Evolutionary conservation across 176 grass and related monocot species (phyloP).

Genomic region (Eragrostis nindensis): DNA sequence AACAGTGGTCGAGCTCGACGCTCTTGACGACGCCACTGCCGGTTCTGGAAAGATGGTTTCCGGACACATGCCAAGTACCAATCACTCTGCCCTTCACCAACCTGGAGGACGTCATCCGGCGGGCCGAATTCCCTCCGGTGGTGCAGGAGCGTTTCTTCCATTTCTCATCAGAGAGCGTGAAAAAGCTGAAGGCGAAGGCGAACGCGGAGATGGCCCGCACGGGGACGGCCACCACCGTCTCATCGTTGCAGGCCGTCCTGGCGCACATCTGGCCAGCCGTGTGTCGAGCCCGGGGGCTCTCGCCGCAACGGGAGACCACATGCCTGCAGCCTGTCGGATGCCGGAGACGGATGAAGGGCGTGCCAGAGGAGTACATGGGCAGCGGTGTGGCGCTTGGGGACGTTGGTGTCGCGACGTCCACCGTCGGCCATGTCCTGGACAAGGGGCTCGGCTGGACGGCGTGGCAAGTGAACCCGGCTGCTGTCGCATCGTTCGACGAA

Average conservation of each 20-base stretch:
- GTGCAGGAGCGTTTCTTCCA: conserved; percentile 38
- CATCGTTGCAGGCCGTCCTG: conserved; percentile 43
- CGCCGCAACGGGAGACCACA: neutral
- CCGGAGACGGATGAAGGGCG: conserved; percentile 7
- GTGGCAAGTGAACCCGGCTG: conserved; percentile 13
- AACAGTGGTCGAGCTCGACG: neutral
- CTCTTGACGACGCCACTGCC: neutral
- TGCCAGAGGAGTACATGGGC: conserved; percentile 33
- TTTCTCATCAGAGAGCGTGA: conserved; percentile 19
- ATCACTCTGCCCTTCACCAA: conserved; percentile 21
- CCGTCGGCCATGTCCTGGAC: conserved; percentile 5
- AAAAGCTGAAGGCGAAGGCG: conserved; percentile 35
- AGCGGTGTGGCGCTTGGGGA: conserved; percentile 9
- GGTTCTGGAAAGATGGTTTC: conserved; percentile 27
- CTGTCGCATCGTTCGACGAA: conserved; percentile 20
- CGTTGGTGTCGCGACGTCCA: neutral
- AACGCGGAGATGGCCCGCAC: conserved; percentile 38
- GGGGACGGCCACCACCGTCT: conserved; percentile 11
- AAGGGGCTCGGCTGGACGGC: conserved; percentile 13
- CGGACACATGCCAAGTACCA: conserved; percentile 14
- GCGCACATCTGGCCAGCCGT: conserved; percentile 37
- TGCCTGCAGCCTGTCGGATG: neutral
- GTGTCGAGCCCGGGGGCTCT: conserved; percentile 32
- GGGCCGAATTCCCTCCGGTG: neutral
- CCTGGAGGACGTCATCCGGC: neutral